Base-by-base conservation (phyloP, 176 grass and related monocot species). In the Lolium rigidum region DNA sequence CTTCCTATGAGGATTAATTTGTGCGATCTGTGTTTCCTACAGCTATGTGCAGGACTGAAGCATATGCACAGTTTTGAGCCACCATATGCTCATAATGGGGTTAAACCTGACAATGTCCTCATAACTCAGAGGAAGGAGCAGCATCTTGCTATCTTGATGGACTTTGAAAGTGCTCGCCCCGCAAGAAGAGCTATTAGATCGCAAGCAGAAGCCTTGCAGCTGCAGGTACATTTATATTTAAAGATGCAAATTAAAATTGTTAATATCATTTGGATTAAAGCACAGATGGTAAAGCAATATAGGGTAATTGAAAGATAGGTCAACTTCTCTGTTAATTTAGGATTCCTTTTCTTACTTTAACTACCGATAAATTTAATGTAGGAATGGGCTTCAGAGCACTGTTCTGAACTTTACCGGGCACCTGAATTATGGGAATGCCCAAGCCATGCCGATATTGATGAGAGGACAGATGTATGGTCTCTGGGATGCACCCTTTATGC, bases 11-110 rank as follows among this genome's bases (percentile, higher is more conserved):
- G 21, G 21, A 62, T 38, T 25, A 62, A 31, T 84, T 35, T 31
- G 16, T 83, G 69, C 46, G 39, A 59, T 74, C 60, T 62, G 7
- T 88, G 86, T 52, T 77, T 5, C 74, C 57, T 90, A 56, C 75
- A 98, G 95, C 86, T 98, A 71, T 98, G 93, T 92, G 91, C 80
- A 59, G 95, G 91, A 49, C 21, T 98, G 69, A 92, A 95, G 80
- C 87, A 97, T 76, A 93, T 97, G 95, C 95, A 97, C 82, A 91
- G 90, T 79, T 97, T 95, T 86, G 92, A 97, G 22, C 95, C 90
- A 50, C 90, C 95, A 41, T 92, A 93, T 82, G 92, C 92, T 24
- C 95, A 95, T 71, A 97, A 97, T 76, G 95, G 85, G 43, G 92
- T 97, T 47, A 94, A 94, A 81, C 95, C 95, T 65, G 92, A 85